Conservation (phyloP, 306 rosid species). For the Comarum palustre region DNA sequence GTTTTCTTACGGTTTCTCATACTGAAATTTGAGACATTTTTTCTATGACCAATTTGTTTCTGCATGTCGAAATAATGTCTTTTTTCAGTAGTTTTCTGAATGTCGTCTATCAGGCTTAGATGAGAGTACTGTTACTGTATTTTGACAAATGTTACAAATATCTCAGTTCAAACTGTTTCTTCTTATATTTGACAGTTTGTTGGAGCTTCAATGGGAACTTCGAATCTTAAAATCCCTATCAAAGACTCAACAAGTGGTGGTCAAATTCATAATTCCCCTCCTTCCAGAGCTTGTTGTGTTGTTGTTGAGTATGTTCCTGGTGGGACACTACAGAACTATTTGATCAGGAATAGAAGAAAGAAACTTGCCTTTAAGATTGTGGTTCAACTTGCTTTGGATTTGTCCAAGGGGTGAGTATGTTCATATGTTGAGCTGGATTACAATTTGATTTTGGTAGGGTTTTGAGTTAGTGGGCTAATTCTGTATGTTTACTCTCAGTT, state of each 20-base stretch:
- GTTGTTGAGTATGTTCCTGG: conserved; percentile 85
- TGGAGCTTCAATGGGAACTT: conserved; percentile 91
- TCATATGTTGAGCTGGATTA: neutral
- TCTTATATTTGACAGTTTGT: conserved; percentile 47
- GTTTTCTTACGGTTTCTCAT: neutral
- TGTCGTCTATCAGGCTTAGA: neutral
- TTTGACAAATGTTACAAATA: neutral
- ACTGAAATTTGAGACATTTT: neutral
- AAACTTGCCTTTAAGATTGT: conserved; percentile 72
- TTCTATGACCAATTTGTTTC: neutral
- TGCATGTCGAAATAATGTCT: neutral
- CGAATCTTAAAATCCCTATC: conserved; percentile 67
- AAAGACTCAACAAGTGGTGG: conserved; percentile 33
- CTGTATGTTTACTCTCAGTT: conserved; percentile 41
- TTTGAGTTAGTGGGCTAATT: neutral
- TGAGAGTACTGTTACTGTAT: neutral
- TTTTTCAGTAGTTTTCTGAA: neutral
- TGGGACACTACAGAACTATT: conserved; percentile 72
- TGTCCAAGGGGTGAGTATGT: conserved; percentile 67
- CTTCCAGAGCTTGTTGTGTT: conserved; percentile 78
- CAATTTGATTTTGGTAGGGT: neutral
- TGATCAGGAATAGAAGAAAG: conserved; percentile 57
- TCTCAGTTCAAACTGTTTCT: neutral
- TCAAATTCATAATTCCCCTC: conserved; percentile 39
- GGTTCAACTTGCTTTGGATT: conserved; percentile 82